Evolutionary conservation across 2,329 filamentous ascomycete genomes (phyloP).

Genomic region (Cordyceps pruinosa): DNA sequence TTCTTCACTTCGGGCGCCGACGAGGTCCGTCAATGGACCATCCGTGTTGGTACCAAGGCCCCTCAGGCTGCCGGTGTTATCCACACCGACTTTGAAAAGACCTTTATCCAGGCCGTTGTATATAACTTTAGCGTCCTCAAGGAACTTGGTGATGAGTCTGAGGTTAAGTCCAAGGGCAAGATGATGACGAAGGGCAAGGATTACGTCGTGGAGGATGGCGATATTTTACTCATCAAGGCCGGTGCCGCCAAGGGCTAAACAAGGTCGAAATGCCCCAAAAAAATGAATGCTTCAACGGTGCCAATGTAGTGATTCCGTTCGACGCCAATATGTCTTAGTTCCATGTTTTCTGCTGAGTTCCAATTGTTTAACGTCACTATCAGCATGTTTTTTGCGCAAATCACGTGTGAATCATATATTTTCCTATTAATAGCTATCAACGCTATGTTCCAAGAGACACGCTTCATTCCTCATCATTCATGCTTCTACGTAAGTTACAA

Average conservation of each 20-base stretch:
- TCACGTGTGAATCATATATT: too few species aligned
- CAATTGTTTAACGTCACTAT: too few species aligned
- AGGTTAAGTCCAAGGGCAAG: slow-evolving; percentile 91
- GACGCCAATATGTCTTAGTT: background rate
- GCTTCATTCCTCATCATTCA: background rate
- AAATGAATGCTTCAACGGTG: slow-evolving; percentile 13
- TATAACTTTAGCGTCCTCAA: slow-evolving; percentile 81
- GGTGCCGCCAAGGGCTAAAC: slow-evolving; percentile 67
- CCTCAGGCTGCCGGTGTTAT: slow-evolving; percentile 96
- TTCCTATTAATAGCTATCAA: background rate
- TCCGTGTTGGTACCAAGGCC: slow-evolving; percentile 93
- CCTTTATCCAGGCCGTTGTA: slow-evolving; percentile 92
- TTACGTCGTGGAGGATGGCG: slow-evolving; percentile 81
- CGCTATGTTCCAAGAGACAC: background rate
- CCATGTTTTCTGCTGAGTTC: too few species aligned
- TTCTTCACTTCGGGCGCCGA: slow-evolving; percentile 97
- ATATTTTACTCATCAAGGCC: slow-evolving; percentile 81
- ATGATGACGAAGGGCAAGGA: slow-evolving; percentile 98
- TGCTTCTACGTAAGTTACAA: background rate
- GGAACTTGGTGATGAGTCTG: slow-evolving; percentile 81
- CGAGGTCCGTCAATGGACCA: slow-evolving; percentile 97
- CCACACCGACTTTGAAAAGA: slow-evolving; percentile 98
- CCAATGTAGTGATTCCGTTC: too few species aligned
- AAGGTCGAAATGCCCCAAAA: background rate
- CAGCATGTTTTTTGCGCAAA: too few species aligned